Percentiles rank a stretch among this genome's conserved stretches.
These are phyloP conservation scores for Leccinum barrowsii DNA, from an alignment of 768 basidiomycete species.

Conservation along the genomic window DNA sequence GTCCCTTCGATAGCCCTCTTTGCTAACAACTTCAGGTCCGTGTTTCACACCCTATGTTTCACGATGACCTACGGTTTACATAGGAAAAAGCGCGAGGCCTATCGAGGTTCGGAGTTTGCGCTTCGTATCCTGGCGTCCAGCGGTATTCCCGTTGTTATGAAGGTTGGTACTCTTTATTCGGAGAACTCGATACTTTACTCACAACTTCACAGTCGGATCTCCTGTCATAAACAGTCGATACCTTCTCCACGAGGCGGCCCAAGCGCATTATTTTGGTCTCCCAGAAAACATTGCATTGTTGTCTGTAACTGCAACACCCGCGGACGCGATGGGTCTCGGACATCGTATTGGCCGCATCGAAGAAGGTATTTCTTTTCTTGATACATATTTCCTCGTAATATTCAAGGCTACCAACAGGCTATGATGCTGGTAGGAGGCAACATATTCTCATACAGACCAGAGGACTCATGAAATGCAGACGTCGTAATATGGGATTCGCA, in stretches of 20 bases:
- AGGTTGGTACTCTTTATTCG: constrained; percentile 40
- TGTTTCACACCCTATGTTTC: background rate
- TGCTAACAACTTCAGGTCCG: constrained; percentile 46
- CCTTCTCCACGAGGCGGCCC: constrained; percentile 68
- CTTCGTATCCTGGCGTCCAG: constrained; percentile 67
- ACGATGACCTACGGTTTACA: background rate
- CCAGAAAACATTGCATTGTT: constrained; percentile 54
- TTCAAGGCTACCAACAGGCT: constrained; percentile 25
- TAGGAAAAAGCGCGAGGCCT: constrained; percentile 80
- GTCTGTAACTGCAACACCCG: constrained; percentile 66
- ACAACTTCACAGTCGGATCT: constrained; percentile 44
- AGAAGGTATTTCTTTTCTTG: constrained; percentile 33
- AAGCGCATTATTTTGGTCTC: constrained; percentile 67
- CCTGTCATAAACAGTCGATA: constrained; percentile 61
- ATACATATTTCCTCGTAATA: background rate
- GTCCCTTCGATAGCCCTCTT: constrained; percentile 80
- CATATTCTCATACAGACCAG: background rate
- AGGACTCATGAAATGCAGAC: constrained; percentile 34
- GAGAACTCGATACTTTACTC: background rate
- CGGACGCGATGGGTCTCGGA: constrained; percentile 62
- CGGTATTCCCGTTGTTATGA: constrained; percentile 70
- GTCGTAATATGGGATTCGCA: constrained; percentile 77
- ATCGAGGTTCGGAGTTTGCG: constrained; percentile 77
- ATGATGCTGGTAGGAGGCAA: constrained; percentile 42
- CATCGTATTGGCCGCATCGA: constrained; percentile 68